Conservation (phyloP, 345 rosid genomes). For the Citrus glauca region DNA sequence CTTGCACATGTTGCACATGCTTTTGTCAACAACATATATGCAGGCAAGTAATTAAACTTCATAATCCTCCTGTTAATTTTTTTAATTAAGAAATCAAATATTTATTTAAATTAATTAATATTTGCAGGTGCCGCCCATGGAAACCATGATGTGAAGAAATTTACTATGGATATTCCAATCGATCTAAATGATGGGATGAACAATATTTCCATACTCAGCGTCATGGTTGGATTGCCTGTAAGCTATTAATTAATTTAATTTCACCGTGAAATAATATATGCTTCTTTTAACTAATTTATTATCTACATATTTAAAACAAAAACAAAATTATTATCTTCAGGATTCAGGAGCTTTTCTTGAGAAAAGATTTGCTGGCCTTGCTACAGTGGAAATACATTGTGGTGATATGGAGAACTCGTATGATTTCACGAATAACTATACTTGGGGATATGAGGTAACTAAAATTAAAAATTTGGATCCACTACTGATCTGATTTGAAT, state of each 20-base stretch:
- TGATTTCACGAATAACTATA: conserved; percentile 37
- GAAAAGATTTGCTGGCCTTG: conserved; percentile 48
- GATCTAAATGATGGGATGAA: conserved; percentile 42
- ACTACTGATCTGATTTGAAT: no score
- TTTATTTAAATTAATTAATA: neutral
- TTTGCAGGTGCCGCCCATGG: conserved; percentile 70
- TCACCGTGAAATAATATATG: neutral
- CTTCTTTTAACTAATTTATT: neutral
- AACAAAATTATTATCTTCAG: conserved; percentile 19
- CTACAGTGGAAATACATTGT: conserved; percentile 40
- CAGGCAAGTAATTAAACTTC: conserved; percentile 32
- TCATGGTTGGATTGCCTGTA: conserved; percentile 92
- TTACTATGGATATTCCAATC: conserved; percentile 42
- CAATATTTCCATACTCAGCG: conserved; percentile 74
- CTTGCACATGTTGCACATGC: conserved; percentile 68
- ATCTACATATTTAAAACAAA: neutral
- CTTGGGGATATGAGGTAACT: conserved; percentile 78
- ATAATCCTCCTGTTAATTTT: neutral
- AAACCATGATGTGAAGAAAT: conserved; percentile 45
- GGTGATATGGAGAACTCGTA: conserved; percentile 15
- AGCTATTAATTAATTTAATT: neutral
- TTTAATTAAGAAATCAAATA: no score
- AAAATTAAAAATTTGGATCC: no score
- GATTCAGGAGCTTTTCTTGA: conserved; percentile 83
- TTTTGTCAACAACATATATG: conserved; percentile 46